phyloP scores from a whole-genome alignment of 2,329 filamentous ascomycete species.

The Blastomyces percursus region DNA sequence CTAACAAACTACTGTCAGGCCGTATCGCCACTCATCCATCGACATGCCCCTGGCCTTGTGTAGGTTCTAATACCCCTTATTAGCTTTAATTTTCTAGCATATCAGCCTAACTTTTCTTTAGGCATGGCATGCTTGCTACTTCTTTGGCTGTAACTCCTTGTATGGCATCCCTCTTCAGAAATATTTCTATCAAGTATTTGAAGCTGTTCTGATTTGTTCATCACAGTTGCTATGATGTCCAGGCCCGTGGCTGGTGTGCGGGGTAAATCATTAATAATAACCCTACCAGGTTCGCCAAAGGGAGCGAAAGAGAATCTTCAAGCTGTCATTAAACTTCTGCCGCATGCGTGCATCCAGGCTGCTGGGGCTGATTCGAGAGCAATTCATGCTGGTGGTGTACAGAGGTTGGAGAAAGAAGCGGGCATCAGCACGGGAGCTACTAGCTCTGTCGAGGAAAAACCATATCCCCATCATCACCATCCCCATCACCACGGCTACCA shows the following conservation, averaged over 20 bases:
- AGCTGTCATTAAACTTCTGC: constrained; percentile 76
- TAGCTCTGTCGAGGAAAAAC: constrained; percentile 14
- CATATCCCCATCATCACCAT: constrained; percentile 21
- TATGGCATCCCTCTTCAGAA: constrained; percentile 38
- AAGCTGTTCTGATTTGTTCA: constrained; percentile 18
- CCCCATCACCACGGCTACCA: constrained; percentile 33
- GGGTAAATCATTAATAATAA: constrained; percentile 71
- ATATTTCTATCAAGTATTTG: constrained; percentile 5
- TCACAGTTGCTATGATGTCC: constrained; percentile 85
- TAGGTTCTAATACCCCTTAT: constrained; percentile 29
- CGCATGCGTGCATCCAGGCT: constrained; percentile 88
- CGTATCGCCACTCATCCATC: constrained; percentile 66
- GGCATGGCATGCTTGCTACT: constrained; percentile 82
- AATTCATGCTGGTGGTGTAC: constrained; percentile 68
- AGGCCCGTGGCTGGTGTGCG: constrained; percentile 82
- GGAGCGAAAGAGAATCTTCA: constrained; percentile 89
- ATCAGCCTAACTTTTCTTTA: constrained; percentile 23
- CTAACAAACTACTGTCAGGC: constrained; percentile 44
- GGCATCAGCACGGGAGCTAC: constrained; percentile 40
- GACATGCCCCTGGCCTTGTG: constrained; percentile 78
- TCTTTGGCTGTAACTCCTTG: constrained; percentile 83
- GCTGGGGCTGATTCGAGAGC: constrained; percentile 69
- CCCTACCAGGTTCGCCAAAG: constrained; percentile 87
- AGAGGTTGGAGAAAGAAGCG: constrained; percentile 74
- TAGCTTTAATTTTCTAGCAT: background rate